These are phyloP conservation scores for Iris pallida DNA, from an alignment of 116 monocot species.

Conservation along the genomic window DNA sequence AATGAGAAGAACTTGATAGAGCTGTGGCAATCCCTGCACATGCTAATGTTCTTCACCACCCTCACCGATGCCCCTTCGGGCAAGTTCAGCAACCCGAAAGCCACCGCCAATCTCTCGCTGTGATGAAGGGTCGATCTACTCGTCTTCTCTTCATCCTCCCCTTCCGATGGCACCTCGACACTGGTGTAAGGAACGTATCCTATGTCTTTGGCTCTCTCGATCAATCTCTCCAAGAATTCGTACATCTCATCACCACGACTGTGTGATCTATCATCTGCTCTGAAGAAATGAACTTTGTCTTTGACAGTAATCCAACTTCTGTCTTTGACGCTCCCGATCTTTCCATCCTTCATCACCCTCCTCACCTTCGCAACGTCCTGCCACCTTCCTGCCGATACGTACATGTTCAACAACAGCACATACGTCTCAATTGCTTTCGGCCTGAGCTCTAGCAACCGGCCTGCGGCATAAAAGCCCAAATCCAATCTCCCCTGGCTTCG, in stretches of 20 bases:
- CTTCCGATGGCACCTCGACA: constrained; percentile 20
- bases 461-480: constrained; percentile 68
- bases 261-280: constrained; percentile 58
- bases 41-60: constrained; percentile 72
- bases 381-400: constrained; percentile 68
- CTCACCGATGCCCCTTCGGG: constrained; percentile 37
- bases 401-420: constrained; percentile 68
- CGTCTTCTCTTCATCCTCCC: constrained; percentile 34
- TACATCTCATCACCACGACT: constrained; percentile 35
- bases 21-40: constrained; percentile 84
- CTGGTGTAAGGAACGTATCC: constrained; percentile 50
- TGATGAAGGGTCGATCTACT: constrained; percentile 37
- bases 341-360: constrained; percentile 75
- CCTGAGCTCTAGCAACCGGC: constrained; percentile 53
- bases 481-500: constrained; percentile 75
- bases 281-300: constrained; percentile 55
- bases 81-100: constrained; percentile 62
- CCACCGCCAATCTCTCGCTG: constrained; percentile 76
- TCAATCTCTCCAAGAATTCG: constrained; percentile 44
- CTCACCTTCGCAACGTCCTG: constrained; percentile 73
- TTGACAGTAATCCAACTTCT: constrained; percentile 73
- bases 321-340: constrained; percentile 53
- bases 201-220: constrained; percentile 47
- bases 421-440: constrained; percentile 60
- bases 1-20: constrained; percentile 57